Evolutionary conservation across 2,329 filamentous ascomycete genomes (phyloP).

Genomic region (Ascochyta rabiei): DNA sequence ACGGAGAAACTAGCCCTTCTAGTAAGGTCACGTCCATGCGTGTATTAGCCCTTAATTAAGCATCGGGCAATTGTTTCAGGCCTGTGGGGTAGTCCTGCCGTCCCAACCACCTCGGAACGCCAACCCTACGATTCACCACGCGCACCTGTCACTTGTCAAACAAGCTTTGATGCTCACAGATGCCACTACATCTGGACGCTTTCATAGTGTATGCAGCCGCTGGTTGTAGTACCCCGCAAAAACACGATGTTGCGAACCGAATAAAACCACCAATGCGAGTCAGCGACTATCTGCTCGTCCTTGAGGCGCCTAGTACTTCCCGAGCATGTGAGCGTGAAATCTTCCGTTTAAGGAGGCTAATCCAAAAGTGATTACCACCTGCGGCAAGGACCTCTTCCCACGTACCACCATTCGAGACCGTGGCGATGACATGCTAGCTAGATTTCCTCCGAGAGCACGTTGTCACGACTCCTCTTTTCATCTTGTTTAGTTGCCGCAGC

Average conservation of each 20-base stretch:
- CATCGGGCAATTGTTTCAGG: conserved; percentile 28
- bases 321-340: background rate
- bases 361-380: background rate
- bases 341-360: background rate
- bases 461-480: conserved; percentile 13
- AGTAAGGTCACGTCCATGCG: conserved; percentile 8
- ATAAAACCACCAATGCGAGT: conserved; percentile 23
- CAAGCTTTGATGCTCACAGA: conserved; percentile 3
- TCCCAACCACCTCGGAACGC: conserved; percentile 10
- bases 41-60: conserved; percentile 30
- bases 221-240: conserved; percentile 12
- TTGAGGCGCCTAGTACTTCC: background rate
- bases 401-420: conserved; percentile 13
- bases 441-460: conserved; percentile 14
- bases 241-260: background rate
- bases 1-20: conserved; percentile 18
- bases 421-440: background rate
- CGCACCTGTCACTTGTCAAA: conserved; percentile 4
- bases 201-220: conserved; percentile 9
- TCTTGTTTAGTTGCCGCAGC: conserved; percentile 6
- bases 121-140: conserved; percentile 7
- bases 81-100: conserved; percentile 18
- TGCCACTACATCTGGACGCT: background rate
- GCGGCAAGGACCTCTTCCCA: conserved; percentile 9
- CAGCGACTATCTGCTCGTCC: background rate